These are phyloP conservation scores for Globisporangium okanoganense DNA, from an alignment of 352 stramenopile species.

Conservation along the genomic window DNA sequence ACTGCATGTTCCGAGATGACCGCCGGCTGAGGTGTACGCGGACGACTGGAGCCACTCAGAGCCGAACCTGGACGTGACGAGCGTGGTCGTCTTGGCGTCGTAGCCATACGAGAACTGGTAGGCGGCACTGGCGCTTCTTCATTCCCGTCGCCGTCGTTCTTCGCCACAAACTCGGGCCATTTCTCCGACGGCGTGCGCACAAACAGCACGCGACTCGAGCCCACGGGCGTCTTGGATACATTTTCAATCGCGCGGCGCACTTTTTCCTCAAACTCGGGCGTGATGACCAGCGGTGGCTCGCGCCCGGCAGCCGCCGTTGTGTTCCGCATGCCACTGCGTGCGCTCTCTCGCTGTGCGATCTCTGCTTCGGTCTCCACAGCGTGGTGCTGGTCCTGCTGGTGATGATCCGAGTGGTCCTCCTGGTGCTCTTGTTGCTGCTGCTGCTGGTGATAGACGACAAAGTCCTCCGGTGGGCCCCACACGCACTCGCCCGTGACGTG, in stretches of 20 bases:
- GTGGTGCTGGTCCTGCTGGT: not conserved
- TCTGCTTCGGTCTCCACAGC: not conserved
- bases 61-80: slow-evolving; percentile 4
- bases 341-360: not conserved
- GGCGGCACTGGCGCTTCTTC: not conserved
- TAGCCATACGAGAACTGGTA: not conserved
- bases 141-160: not conserved
- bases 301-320: not conserved
- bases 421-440: slow-evolving; percentile 2
- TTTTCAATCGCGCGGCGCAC: slow-evolving; percentile 42
- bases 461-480: slow-evolving; percentile 58
- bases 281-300: slow-evolving; percentile 21
- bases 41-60: not conserved
- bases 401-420: not conserved
- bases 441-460: slow-evolving; percentile 38
- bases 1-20: not conserved
- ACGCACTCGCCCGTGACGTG: slow-evolving; percentile 51
- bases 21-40: not conserved
- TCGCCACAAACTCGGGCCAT: slow-evolving; percentile 1
- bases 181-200: slow-evolving; percentile 36
- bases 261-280: slow-evolving; percentile 52
- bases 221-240: slow-evolving; percentile 37
- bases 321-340: not conserved
- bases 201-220: slow-evolving; percentile 38
- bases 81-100: not conserved